These are phyloP conservation scores for Leccinum sublutescens DNA, from an alignment of 768 basidiomycete species.

Conservation along the genomic window DNA sequence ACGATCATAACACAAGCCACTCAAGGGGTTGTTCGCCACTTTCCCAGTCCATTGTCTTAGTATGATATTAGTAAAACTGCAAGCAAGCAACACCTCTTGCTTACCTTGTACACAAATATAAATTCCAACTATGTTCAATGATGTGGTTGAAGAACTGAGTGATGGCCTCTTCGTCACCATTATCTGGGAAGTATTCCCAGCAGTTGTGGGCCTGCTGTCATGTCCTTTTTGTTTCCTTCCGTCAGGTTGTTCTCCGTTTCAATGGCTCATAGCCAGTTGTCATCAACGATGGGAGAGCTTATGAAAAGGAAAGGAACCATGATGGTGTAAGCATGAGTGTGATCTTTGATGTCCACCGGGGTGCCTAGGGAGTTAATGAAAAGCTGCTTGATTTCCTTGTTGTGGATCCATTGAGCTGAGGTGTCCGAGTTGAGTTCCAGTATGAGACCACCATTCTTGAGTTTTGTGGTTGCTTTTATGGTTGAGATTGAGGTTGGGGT, in stretches of 20 bases:
- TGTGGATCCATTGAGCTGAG: background rate
- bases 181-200: no score
- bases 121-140: no score
- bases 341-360: background rate
- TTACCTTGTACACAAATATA: no score
- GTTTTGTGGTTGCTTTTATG: background rate
- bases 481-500: background rate
- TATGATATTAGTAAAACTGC: no score
- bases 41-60: no score
- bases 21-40: no score
- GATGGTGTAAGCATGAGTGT: background rate
- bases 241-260: background rate
- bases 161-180: no score
- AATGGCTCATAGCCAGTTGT: background rate
- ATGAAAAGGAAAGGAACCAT: background rate
- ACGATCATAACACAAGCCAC: no score
- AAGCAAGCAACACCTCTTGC: no score
- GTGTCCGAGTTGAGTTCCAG: background rate
- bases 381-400: background rate
- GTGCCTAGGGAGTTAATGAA: background rate
- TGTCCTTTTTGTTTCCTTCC: background rate
- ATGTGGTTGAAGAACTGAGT: no score
- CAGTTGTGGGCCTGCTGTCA: no score
- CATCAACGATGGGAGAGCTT: background rate
- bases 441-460: background rate